These are phyloP conservation scores for Moesziomyces sp. DNA, from an alignment of 1,284 basidiomycete species.

Conservation along the genomic window DNA sequence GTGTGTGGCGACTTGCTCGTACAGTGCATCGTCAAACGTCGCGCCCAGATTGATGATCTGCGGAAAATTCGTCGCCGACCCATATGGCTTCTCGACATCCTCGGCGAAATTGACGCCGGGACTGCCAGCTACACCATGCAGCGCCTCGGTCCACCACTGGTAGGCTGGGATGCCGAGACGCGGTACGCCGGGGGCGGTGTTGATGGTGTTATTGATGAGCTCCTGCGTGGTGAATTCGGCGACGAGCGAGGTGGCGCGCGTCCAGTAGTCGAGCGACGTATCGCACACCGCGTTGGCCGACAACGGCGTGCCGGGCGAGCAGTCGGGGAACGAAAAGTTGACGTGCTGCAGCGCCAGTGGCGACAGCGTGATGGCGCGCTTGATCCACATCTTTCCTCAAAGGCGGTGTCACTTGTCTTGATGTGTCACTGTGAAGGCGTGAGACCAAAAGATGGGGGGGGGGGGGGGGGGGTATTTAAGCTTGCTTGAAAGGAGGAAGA, in stretches of 20 bases:
- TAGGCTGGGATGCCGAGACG: constrained; percentile 26
- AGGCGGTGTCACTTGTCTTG: neutral
- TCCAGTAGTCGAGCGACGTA: constrained; percentile 15
- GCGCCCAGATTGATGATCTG: constrained; percentile 35
- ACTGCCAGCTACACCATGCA: constrained; percentile 20
- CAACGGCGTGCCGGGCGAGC: constrained; percentile 6
- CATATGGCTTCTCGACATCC: constrained; percentile 6
- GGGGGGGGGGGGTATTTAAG: too few species aligned
- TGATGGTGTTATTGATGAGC: constrained; percentile 37
- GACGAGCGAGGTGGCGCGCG: constrained; percentile 21
- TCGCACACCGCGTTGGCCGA: constrained; percentile 23
- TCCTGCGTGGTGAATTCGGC: constrained; percentile 16
- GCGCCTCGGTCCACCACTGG: constrained; percentile 35
- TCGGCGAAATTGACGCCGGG: constrained; percentile 26
- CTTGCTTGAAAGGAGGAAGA: too few species aligned
- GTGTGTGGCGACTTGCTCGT: constrained; percentile 8
- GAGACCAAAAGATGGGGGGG: neutral
- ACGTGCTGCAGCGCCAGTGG: constrained; percentile 20
- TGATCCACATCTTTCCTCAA: constrained; percentile 7
- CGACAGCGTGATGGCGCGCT: constrained; percentile 23
- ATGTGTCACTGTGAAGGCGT: too few species aligned
- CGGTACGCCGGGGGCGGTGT: constrained; percentile 16
- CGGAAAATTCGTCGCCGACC: constrained; percentile 22
- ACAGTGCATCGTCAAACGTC: constrained; percentile 30
- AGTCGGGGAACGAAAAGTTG: constrained; percentile 29